Evolutionary conservation across 1,139 yeast genomes (phyloP), one percentile per base, ranked within the genome.

Genomic region (Hansenula sp.): DNA sequence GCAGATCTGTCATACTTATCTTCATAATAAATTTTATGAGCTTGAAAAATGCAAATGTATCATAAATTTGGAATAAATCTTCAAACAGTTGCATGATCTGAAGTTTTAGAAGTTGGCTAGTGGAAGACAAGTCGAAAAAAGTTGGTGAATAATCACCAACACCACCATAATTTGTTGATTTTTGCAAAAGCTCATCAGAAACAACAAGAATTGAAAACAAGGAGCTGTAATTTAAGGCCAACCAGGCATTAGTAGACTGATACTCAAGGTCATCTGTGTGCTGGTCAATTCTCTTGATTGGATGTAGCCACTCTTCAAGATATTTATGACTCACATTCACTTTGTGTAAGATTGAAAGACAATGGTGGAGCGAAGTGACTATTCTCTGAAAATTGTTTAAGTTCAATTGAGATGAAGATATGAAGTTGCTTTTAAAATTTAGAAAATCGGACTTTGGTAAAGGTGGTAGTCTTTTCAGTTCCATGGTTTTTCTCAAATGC

Each of bases 11-110:
- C 18, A 46, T 36, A 17, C 68, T 62, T 5, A 65, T 44, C 17
- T 53, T 51, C n/a, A 55, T 49, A 9, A 63, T 45, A 41, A 65
- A 65, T 42, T 65, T 65, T 36, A 72, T 50, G 15, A 72, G 47
- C 41, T 65, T 65, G 42, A 62, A 63, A 8, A 71, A 46, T 1
- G 73, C 74, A 48, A 65, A 64, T 36, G 67, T 67, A 32, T 65
- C 68, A 52, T 69, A 67, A 5, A 62, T 53, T n/a, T 54, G 34
- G 33, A 70, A 55, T 15, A 66, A 46, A 16, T 57, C 52, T 11
- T 46, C 43, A 55, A 49, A 42, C 42, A 57, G 43, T 54, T 59
- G 37, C 50, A 48, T 44, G 41, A 51, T 47, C 30, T 54, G 53
- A 2, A 53, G 32, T 33, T 48, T 50, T 30, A 57, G 18, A 3